phyloP scores from a whole-genome alignment of 768 basidiomycete genomes.

The Trametes meyenii region DNA sequence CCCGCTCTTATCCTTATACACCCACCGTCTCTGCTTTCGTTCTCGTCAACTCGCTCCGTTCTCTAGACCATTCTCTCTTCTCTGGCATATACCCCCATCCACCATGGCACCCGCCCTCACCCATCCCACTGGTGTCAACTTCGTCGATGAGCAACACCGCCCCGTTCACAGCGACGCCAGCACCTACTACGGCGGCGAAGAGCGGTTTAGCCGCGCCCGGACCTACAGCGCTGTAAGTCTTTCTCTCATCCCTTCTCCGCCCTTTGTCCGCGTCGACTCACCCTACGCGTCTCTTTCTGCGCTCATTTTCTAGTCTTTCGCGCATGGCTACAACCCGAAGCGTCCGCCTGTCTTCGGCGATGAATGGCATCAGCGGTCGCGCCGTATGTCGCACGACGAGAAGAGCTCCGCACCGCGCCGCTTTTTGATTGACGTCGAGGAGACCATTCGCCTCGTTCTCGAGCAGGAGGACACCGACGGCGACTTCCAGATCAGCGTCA shows the following conservation, averaged over 20 bases:
- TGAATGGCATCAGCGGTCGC: constrained; percentile 69
- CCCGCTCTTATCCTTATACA: constrained; percentile 15
- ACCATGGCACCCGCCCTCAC: constrained; percentile 65
- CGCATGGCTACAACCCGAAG: constrained; percentile 59
- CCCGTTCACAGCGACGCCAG: constrained; percentile 68
- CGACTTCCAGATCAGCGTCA: constrained; percentile 95
- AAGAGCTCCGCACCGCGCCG: constrained; percentile 81
- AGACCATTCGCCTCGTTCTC: constrained; percentile 93
- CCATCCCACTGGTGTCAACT: constrained; percentile 66
- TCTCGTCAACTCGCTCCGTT: neutral
- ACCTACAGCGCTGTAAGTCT: constrained; percentile 83
- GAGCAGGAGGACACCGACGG: constrained; percentile 98
- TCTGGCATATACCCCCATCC: constrained; percentile 6
- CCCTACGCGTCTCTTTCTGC: constrained; percentile 12
- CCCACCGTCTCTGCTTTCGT: neutral
- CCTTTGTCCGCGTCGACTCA: constrained; percentile 1
- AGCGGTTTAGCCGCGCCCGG: constrained; percentile 78
- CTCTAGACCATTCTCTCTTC: neutral
- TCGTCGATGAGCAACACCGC: constrained; percentile 61
- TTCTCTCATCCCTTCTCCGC: neutral
- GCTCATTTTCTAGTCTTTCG: constrained; percentile 24
- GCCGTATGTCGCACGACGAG: constrained; percentile 93
- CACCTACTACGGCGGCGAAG: constrained; percentile 81
- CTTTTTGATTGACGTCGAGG: constrained; percentile 96
- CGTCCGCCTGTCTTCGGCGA: constrained; percentile 74